Evolutionary conservation across 2,329 filamentous ascomycete genomes (phyloP).

Genomic region (Didymella pinodella): DNA sequence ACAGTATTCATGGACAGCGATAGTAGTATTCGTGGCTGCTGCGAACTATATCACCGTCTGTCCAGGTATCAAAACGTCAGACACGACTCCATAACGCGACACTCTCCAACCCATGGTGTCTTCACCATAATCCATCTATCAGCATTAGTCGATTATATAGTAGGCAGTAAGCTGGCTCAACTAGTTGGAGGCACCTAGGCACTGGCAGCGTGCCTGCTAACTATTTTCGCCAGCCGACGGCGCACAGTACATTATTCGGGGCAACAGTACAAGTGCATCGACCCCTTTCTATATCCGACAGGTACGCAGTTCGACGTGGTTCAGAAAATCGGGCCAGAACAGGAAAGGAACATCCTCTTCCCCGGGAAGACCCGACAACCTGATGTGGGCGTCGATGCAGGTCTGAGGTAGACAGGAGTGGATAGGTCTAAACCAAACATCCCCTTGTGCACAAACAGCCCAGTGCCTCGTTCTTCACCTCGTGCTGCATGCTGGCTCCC

Average conservation of each 20-base stretch:
- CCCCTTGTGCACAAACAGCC: neutral
- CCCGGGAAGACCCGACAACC: neutral
- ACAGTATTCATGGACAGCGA: neutral
- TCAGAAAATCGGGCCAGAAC: neutral
- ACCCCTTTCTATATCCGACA: neutral
- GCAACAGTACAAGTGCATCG: neutral
- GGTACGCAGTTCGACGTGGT: constrained; percentile 6
- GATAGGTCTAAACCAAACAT: no score
- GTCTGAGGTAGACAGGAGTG: no score
- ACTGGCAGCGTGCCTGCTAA: neutral
- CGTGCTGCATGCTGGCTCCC: neutral
- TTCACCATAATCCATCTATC: neutral
- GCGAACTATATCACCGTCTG: neutral
- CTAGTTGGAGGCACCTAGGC: no score
- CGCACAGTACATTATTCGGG: neutral
- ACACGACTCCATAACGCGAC: neutral
- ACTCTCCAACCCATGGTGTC: neutral
- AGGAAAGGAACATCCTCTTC: neutral
- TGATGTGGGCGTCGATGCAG: neutral
- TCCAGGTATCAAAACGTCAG: neutral
- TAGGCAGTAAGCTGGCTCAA: neutral
- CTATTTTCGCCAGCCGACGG: neutral
- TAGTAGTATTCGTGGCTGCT: neutral
- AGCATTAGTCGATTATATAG: neutral
- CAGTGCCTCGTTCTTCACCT: neutral